Evolutionary conservation across 2,329 filamentous ascomycete species (phyloP), one percentile per base, ranked within the genome.

Genomic region (Aspergillus sp.): DNA sequence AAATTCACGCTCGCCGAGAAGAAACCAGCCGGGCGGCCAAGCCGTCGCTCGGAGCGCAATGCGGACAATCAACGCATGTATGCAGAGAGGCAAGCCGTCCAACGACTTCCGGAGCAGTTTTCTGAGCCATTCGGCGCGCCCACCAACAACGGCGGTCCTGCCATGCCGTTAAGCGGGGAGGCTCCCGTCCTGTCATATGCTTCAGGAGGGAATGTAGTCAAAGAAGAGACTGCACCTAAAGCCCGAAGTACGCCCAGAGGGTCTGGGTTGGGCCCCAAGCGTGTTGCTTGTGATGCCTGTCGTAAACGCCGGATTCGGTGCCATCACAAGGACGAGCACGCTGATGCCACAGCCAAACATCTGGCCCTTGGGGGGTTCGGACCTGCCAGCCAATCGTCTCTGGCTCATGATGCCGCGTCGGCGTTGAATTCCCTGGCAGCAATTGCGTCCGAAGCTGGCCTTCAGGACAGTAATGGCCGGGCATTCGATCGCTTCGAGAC

Each of bases 241-340:
- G 69, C 58, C 61, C 71, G 65, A 60, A 77, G 74, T 55, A 77
- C 78, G 7, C 79, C 78, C 7, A 82, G 83, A 56, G 81, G 78
- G 16, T 83, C 81, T 14, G 81, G 82, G 45, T 73, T 85, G 36
- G 82, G 82, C 10, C 82, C 82, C 17, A 84, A 84, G 67, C 65
- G 73, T 4, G 72, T 85, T 54, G 83, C 83, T 32, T 86, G 83
- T 67, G 83, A 85, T 71, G 77, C 80, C 17, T 86, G 83, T 68
- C 77, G 83, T 36, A 83, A 82, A 65, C 78, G 83, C 51, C 77
- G 83, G 47, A 85, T 86, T 54, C 76, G 81, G 52, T 86, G 83
- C 69, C 83, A 84, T 58, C 83, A 86, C 69, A 85, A 85, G 64
- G 81, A 84, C 54, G 76, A 81, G 50, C 74, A 69, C 23, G 63